phyloP scores from a whole-genome alignment of 345 rosid genomes.

The Dovyalis caffra region DNA sequence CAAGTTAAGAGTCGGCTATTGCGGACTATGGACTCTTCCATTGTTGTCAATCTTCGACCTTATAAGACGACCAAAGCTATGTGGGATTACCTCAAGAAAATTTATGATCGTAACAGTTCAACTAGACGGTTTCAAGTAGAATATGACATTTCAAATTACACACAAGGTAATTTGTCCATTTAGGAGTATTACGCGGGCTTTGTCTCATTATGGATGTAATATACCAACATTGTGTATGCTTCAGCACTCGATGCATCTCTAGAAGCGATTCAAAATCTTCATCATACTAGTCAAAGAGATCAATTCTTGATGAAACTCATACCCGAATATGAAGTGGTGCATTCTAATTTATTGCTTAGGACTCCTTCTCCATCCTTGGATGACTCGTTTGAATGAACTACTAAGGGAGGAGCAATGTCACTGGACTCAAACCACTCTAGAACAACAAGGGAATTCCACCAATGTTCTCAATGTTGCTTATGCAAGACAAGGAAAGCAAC shows the following conservation, averaged over 20 bases:
- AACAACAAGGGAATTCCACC: not conserved
- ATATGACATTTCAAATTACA: too few relatives aligned
- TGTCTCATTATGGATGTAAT: not conserved
- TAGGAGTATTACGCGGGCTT: constrained; percentile 13
- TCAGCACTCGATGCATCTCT: not conserved
- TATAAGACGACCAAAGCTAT: too few relatives aligned
- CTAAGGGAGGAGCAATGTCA: not conserved
- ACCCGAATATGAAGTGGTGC: too few relatives aligned
- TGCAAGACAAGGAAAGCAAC: not conserved
- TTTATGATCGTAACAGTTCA: not conserved
- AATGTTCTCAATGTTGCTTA: constrained; percentile 5
- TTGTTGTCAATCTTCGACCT: too few relatives aligned
- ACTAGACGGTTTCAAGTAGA: constrained; percentile 4
- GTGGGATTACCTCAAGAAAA: too few relatives aligned
- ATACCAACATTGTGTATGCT: constrained; percentile 1
- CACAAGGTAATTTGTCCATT: constrained; percentile 1
- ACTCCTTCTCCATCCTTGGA: too few relatives aligned
- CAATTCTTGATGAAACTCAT: too few relatives aligned
- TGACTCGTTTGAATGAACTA: not conserved
- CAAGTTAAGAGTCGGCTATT: too few relatives aligned
- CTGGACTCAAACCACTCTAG: not conserved
- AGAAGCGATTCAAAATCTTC: too few relatives aligned
- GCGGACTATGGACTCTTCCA: not conserved
- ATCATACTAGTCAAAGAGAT: too few relatives aligned
- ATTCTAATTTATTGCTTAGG: too few relatives aligned